These are phyloP conservation scores for Suillus occidentalis DNA, from an alignment of 768 basidiomycete species.

Conservation along the genomic window DNA sequence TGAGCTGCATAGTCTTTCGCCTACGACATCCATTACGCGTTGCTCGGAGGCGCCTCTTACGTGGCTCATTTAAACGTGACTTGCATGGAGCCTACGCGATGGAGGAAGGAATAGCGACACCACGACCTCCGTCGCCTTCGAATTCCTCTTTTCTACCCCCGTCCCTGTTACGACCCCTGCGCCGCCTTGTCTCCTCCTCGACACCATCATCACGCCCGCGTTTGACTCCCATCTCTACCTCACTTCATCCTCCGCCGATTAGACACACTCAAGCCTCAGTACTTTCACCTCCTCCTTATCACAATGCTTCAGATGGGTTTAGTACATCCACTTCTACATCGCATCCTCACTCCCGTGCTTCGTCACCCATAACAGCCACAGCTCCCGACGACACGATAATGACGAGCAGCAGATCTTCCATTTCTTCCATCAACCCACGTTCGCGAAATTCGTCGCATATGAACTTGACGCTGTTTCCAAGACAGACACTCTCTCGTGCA, in stretches of 20 bases:
- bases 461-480: constrained; percentile 55
- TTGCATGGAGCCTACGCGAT: constrained; percentile 36
- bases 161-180: constrained; percentile 29
- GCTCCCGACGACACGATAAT: constrained; percentile 17
- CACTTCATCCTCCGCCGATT: constrained; percentile 1
- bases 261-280: constrained; percentile 9
- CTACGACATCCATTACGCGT: constrained; percentile 56
- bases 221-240: constrained; percentile 19
- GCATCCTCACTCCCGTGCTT: constrained; percentile 33
- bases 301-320: constrained; percentile 23
- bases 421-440: constrained; percentile 47
- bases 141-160: constrained; percentile 21
- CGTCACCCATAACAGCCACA: constrained; percentile 26
- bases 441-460: constrained; percentile 70
- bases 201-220: constrained; percentile 21
- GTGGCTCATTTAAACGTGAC: constrained; percentile 38
- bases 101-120: constrained; percentile 43
- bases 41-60: constrained; percentile 43
- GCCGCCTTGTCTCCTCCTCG: constrained; percentile 25
- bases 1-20: constrained; percentile 50
- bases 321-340: constrained; percentile 33
- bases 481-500: constrained; percentile 40
- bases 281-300: constrained; percentile 20
- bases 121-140: constrained; percentile 19
- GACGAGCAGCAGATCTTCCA: constrained; percentile 35